Base-by-base conservation (phyloP, 257 asterid genomes). In the Solanum chiquidenum region DNA sequence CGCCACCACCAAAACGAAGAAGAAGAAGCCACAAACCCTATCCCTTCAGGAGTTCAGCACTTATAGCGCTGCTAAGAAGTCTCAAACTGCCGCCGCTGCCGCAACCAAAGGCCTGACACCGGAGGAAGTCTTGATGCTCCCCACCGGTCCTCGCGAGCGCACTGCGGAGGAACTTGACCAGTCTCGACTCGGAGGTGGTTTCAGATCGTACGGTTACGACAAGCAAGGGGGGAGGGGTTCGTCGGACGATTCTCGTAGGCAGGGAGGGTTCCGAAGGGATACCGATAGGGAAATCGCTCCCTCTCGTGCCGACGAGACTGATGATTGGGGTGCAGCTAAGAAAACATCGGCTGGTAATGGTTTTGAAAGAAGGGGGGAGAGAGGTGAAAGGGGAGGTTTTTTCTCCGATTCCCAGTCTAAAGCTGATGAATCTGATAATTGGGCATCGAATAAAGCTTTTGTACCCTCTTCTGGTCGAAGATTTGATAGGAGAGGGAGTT, bases 281-380 rank as follows among this genome's bases (percentile, higher is more conserved):
- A 83, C 93, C 21, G 75, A 69, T 83, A 91, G 95, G 8, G 99
- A 95, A 77, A 89, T 90, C 55, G 83, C 69, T 33, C 91, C 91
- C 84, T 95, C 99, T 40, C 94, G 98, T 88, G 99, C 99, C 16
- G 99, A 97, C 33, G 98, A 95, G 91, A 93, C 76, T 85, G 99
- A 95, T 86, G 91, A 95, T 84, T 97, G 99, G 99, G 98, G 93
- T 12, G 90, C 95, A 5, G 92, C 91, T 12, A 97, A 97, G 96
- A 93, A 91, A 88, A 88, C 91, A 0, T 33, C 92, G 4, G 80
- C n/a, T 40, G 86, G 91, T 21, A 89, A 87, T 64, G 97, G 98
- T 72, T 93, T 91, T 71, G 98, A 96, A 87, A 91, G 98, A 92
- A 93, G 60, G 2, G 60, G 95, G 84, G 99, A 94, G 58, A 93